Evolutionary conservation across 164 flowering plant species (phyloP).

Genomic region (Tinospora cordifolia): DNA sequence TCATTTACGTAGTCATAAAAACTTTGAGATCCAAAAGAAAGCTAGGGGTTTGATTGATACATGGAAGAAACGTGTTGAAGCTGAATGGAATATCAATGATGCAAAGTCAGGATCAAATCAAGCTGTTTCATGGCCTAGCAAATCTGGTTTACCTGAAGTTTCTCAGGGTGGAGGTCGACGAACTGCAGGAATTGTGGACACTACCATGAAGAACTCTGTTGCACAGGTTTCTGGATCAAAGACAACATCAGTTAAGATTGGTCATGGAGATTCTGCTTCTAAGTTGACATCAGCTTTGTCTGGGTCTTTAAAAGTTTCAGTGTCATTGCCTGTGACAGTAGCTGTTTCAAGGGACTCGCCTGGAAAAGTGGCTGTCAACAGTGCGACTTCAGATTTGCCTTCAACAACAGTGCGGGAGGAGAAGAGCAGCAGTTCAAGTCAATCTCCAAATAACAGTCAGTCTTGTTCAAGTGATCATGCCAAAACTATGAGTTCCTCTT

Average conservation of each 20-base stretch:
- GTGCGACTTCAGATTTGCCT: conserved; percentile 28
- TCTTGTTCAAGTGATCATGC: conserved; percentile 68
- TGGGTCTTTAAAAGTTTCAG: conserved; percentile 21
- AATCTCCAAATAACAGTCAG: conserved; percentile 74
- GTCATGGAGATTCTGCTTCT: conserved; percentile 39
- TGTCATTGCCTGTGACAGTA: conserved; percentile 27
- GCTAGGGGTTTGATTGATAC: conserved; percentile 79
- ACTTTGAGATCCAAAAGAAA: conserved; percentile 53
- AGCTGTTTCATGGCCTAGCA: conserved; percentile 53
- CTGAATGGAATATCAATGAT: conserved; percentile 74
- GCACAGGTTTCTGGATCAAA: conserved; percentile 51
- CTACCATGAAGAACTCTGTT: conserved; percentile 41
- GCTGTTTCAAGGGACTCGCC: conserved; percentile 2
- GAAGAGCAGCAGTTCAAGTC: conserved; percentile 72
- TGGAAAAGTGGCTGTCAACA: conserved; percentile 12
- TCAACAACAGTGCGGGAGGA: conserved; percentile 36
- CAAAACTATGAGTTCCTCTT: conserved; percentile 37
- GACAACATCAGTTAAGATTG: conserved; percentile 32
- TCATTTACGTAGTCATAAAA: conserved; percentile 50
- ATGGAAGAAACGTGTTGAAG: conserved; percentile 96
- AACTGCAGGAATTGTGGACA: conserved; percentile 44
- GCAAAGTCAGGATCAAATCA: conserved; percentile 57
- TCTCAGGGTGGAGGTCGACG: conserved; percentile 50
- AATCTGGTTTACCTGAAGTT: conserved; percentile 42
- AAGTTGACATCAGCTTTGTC: conserved; percentile 46